phyloP scores from a whole-genome alignment of 331 rosid species.

The Quercus lobata region DNA sequence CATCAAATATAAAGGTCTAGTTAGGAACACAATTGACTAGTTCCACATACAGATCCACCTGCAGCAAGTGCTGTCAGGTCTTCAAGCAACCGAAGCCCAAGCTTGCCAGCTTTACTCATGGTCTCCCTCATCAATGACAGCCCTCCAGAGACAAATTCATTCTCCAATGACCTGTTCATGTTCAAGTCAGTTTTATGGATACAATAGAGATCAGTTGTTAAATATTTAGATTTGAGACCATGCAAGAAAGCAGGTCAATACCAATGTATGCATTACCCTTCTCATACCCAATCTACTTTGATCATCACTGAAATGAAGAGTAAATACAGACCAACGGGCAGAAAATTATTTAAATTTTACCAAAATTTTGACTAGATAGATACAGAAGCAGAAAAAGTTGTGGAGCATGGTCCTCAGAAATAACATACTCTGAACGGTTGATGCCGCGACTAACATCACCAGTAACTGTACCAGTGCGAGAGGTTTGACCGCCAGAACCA shows the following conservation, averaged over 20 bases:
- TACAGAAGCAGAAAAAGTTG: constrained; percentile 5
- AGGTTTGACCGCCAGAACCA: constrained; percentile 69
- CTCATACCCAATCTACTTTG: neutral
- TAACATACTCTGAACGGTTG: constrained; percentile 68
- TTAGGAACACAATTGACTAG: constrained; percentile 24
- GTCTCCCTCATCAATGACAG: constrained; percentile 58
- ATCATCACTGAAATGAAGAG: neutral
- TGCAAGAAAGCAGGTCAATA: neutral
- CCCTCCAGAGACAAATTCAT: constrained; percentile 55
- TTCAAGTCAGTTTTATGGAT: constrained; percentile 10
- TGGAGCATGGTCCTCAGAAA: constrained; percentile 5
- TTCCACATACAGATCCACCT: constrained; percentile 98
- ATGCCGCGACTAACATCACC: constrained; percentile 80
- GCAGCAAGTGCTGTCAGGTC: constrained; percentile 99
- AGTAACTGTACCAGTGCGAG: constrained; percentile 71
- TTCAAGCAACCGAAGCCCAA: constrained; percentile 92
- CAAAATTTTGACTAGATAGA: neutral
- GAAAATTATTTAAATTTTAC: neutral
- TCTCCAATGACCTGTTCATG: constrained; percentile 59
- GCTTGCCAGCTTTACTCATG: constrained; percentile 75
- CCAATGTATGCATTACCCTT: neutral
- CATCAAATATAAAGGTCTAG: constrained; percentile 12
- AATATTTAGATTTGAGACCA: constrained; percentile 16
- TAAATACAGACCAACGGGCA: neutral
- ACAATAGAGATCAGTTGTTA: constrained; percentile 13